These are phyloP conservation scores for Aspergillus sp. DNA, from an alignment of 2,329 filamentous ascomycete species.

Conservation along the genomic window DNA sequence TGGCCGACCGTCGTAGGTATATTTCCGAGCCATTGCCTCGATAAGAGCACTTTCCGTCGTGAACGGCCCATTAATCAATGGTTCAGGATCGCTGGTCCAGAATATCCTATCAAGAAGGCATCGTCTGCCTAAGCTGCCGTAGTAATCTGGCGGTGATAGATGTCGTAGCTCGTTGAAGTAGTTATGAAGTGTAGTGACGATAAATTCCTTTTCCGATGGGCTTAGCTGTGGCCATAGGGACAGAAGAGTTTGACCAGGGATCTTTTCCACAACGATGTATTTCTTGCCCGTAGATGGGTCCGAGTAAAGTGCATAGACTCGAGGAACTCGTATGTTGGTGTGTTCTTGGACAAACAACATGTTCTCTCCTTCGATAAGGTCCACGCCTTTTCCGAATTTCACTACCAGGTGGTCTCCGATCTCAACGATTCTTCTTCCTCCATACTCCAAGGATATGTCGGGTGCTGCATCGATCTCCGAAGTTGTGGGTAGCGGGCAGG, in stretches of 20 bases:
- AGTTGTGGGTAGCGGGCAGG: conserved; percentile 5
- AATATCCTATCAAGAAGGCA: too few relatives aligned
- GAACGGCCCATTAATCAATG: too few relatives aligned
- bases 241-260: conserved; percentile 19
- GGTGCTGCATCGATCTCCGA: conserved; percentile 1
- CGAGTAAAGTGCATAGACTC: conserved; percentile 35
- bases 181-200: too few relatives aligned
- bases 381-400: conserved; percentile 25
- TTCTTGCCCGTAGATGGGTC: conserved; percentile 22
- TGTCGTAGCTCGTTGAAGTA: too few relatives aligned
- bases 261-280: conserved; percentile 36
- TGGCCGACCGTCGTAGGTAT: too few relatives aligned
- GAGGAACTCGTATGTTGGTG: conserved; percentile 32
- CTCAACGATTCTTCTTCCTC: conserved; percentile 9
- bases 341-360: conserved; percentile 33
- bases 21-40: too few relatives aligned
- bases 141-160: too few relatives aligned
- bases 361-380: conserved; percentile 34
- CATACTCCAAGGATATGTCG: conserved; percentile 2
- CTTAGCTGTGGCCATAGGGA: too few relatives aligned
- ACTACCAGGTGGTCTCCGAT: conserved; percentile 13
- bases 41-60: too few relatives aligned
- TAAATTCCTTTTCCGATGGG: too few relatives aligned
- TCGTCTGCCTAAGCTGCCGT: too few relatives aligned
- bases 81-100: too few relatives aligned